Evolutionary conservation across 2,329 filamentous ascomycete species (phyloP), one percentile per base, ranked within the genome.

Genomic region (Gnomoniopsis sp.): DNA sequence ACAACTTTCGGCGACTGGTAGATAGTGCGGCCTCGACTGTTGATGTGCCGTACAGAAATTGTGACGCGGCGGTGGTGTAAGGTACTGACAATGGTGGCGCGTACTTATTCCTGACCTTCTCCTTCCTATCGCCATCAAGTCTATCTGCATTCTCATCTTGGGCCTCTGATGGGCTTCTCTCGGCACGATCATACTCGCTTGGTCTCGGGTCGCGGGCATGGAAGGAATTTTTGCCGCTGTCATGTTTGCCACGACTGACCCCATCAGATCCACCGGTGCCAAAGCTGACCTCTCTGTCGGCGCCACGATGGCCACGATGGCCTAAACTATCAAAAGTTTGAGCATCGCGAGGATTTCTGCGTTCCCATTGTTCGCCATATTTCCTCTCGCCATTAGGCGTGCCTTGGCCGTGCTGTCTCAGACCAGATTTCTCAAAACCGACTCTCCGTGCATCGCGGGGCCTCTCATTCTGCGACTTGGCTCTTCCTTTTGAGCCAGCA

Each of bases 11-110:
- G 36, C 85, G 81, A 12, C 78, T 78, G 49, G 75, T 70, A 64
- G 81, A 85, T 21, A 99, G 77, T 0, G 92, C 93, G 21, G 93
- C 89, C 62, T 89, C 81, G 22, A 98, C 91, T 1, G 90, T 86
- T 2, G 89, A 90, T 48, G 83, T 84, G 6, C 95, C 95, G 69
- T 96, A 98, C 2, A 99, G 78, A 66, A 97, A 98, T 62, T 96
- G 89, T 0, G 93, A 96, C 6, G 91, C 90, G 0, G 93, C 89
- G 0, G 91, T 96, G 0, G 90, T 91, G 69, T 93, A 85, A 50
- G 74, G 73, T 58, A 69, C 63, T 51, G 66, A 71, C 30, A 68
- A 60, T 57, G 62, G 65, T 12, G 55, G 52, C 11, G 57, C 48
- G 33, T 34, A 49, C 12, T 51, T 23, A 36, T 33, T 59, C n/a